Evolutionary conservation across 1,284 basidiomycete genomes (phyloP), one percentile per base, ranked within the genome.

Genomic region (Moniliella sp.): DNA sequence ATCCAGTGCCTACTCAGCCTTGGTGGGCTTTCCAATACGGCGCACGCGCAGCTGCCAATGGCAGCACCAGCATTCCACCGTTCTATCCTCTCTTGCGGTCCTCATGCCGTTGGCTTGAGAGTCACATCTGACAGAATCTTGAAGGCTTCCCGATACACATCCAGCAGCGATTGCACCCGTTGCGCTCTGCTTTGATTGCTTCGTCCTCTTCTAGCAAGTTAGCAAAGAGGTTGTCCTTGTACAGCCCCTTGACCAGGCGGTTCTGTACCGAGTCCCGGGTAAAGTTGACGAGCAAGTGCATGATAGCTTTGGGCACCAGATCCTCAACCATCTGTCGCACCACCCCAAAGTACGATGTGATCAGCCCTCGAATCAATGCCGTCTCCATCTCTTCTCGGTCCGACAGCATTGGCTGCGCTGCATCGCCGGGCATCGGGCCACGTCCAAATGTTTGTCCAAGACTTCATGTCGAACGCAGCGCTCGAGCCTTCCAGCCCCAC

Each of bases 141-240:
- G n/a, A 94, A 94, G 19, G 88, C 88, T 48, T 91, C 86, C 67
- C 78, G 84, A 65, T 99, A 99, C 9, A 88, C 88, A 54, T 93
- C 83, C 45, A 99, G 66, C 33, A 97, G 63, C 9, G 81, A 76
- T 70, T 94, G 93, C 27, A 99, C 80, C 51, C 91, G 69, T 43
- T 80, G 36, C 91, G 70, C 67, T 99, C 91, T 25, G 78, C 76
- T 17, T 88, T 84, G 37, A 97, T 65, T 35, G 77, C 74, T 65
- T 94, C 86, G 59, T 99, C 91, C 65, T 99, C 91, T 56, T 84
- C 78, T 53, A 99, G 64, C 63, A 99, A 65, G 32, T 86, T 79
- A 30, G 71, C 69, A 57, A 99, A 97, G 36, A 94, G 63, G 11
- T 43, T 46, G 43, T 65, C 55, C 43, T 84, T 93, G 69, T 97